These are phyloP conservation scores for Quercus phellos DNA, from an alignment of 331 rosid species.

Conservation along the genomic window DNA sequence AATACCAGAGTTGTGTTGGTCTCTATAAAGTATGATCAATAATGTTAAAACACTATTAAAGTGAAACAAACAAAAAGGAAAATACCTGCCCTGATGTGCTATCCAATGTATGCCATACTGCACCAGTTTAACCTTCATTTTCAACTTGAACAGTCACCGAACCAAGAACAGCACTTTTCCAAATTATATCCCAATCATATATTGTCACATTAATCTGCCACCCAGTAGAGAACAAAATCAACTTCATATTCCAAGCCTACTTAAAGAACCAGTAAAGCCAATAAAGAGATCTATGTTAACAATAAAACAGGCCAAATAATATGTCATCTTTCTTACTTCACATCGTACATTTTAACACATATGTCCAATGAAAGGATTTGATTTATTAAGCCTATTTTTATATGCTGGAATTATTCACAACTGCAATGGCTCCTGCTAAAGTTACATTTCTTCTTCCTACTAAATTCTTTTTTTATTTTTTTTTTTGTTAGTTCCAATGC, in stretches of 20 bases:
- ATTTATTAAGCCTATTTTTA: too few relatives aligned
- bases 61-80: slow-evolving; percentile 7
- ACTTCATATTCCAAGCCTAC: slow-evolving; percentile 38
- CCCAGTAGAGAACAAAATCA: slow-evolving; percentile 43
- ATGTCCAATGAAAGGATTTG: background rate
- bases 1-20: slow-evolving; percentile 23
- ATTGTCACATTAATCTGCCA: slow-evolving; percentile 85
- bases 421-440: too few relatives aligned
- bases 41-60: slow-evolving; percentile 9
- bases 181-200: slow-evolving; percentile 96
- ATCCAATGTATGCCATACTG: slow-evolving; percentile 78
- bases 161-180: slow-evolving; percentile 97
- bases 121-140: slow-evolving; percentile 85
- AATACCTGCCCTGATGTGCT: slow-evolving; percentile 89
- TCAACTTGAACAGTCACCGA: slow-evolving; percentile 85
- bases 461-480: too few relatives aligned
- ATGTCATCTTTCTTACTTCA: background rate
- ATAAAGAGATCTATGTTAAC: slow-evolving; percentile 19
- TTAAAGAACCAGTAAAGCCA: slow-evolving; percentile 30
- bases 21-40: slow-evolving; percentile 18
- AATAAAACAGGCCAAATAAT: background rate
- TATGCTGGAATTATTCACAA: too few relatives aligned
- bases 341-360: background rate
- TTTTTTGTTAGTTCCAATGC: too few relatives aligned
- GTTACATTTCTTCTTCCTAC: too few relatives aligned